Conservation (phyloP, 2,329 filamentous ascomycete genomes). For the Rhinocladiella mackenziei region DNA sequence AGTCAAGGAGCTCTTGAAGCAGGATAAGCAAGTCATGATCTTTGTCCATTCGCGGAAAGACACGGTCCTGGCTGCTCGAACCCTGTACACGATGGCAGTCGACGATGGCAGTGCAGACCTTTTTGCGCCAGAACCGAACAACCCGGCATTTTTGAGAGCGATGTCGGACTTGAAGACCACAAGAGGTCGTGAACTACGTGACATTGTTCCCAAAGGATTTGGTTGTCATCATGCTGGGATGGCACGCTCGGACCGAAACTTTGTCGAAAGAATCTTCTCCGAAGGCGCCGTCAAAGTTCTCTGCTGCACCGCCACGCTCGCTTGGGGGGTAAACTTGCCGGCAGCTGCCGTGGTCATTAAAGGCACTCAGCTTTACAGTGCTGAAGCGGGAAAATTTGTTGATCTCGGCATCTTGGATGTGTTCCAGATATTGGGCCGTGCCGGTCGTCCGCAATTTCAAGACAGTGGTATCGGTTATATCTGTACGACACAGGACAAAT, state of each 20-base stretch:
- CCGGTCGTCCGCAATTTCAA: slow-evolving; percentile 94
- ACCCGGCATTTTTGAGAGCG: slow-evolving; percentile 65
- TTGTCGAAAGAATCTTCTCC: slow-evolving; percentile 89
- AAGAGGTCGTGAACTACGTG: slow-evolving; percentile 79
- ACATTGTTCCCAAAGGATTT: slow-evolving; percentile 83
- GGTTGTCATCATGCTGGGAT: slow-evolving; percentile 97
- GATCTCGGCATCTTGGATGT: slow-evolving; percentile 96
- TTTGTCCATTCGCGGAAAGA: slow-evolving; percentile 97
- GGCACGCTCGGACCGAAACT: slow-evolving; percentile 85
- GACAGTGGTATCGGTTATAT: slow-evolving; percentile 98
- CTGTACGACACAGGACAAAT: slow-evolving; percentile 89
- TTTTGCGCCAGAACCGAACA: slow-evolving; percentile 77
- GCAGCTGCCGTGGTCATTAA: slow-evolving; percentile 97
- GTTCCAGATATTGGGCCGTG: slow-evolving; percentile 96
- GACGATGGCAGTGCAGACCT: slow-evolving; percentile 76
- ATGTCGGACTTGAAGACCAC: slow-evolving; percentile 80
- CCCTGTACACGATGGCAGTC: slow-evolving; percentile 77
- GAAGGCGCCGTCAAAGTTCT: slow-evolving; percentile 94
- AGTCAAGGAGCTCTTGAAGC: slow-evolving; percentile 83
- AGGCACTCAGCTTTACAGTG: slow-evolving; percentile 93
- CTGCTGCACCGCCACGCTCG: slow-evolving; percentile 95
- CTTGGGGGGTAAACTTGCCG: slow-evolving; percentile 98
- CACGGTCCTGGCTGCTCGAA: slow-evolving; percentile 81
- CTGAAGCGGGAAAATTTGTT: slow-evolving; percentile 93
- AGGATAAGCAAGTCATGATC: slow-evolving; percentile 97